Base-by-base conservation (phyloP, 768 basidiomycete genomes). In the Infundibulicybe gibba region DNA sequence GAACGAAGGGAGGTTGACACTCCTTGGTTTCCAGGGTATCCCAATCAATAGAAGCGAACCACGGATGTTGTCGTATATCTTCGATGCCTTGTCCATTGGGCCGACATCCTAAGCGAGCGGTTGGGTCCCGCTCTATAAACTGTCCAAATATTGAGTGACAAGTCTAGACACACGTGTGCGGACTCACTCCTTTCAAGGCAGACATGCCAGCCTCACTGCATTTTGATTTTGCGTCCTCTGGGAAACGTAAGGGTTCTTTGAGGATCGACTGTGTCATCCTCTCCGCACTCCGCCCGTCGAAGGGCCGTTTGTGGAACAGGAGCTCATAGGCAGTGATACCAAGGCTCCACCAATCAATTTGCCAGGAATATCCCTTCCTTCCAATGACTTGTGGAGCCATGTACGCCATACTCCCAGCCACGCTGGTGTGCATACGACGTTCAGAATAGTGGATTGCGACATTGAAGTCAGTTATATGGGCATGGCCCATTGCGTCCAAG, bases 321-420 rank as follows among this genome's bases (percentile, higher is more conserved):
- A 97, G 78, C 59, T 97, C 94, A 66, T 88, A 95, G 49, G 84
- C 87, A 20, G 88, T 87, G 47, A 97, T 75, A 25, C 94, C 94
- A 15, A 97, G 74, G 60, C 90, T 93, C 94, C 94, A 97, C 88
- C 91, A 97, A 62, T 97, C 94, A 42, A 91, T 80, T 41, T 83
- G 84, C 79, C 90, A 94, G 3, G 88, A 87, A 65, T 99, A 99
- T 13, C 97, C 97, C 59, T 83, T 86, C 59, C 89, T 85, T 43
- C 80, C 81, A 38, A 97, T 76, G n/a, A 99, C 87, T 64, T 99
- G 93, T 0, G 95, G 94, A 9, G 94, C 94, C 97, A 99, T 99
- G 69, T 99, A 99, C 0, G 97, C 95, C 92, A 99, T 94, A 59
- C 90, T 94, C 3, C 97, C 97, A 6, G 97, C 95, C 13, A 99